A percentile compares a stretch with the other conserved stretches of the same genome.
phyloP scores from a whole-genome alignment of 1,139 yeast species.

The Nakaseomyces kungkrabaensis region DNA sequence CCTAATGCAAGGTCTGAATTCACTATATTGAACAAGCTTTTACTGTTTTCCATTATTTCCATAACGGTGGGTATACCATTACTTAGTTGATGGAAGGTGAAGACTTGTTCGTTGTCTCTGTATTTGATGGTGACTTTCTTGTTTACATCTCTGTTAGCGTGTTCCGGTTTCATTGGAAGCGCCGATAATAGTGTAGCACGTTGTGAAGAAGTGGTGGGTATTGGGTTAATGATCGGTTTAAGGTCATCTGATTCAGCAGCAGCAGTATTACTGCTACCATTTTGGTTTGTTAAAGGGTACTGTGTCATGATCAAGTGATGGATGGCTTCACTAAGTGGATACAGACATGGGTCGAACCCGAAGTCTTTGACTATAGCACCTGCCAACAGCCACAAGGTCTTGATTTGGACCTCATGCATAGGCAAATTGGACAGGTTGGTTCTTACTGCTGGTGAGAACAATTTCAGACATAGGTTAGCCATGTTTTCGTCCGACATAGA shows the following conservation, averaged over 20 bases:
- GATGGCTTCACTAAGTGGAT: conserved; percentile 54
- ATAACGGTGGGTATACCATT: conserved; percentile 28
- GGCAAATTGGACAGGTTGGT: conserved; percentile 16
- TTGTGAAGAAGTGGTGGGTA: conserved; percentile 4
- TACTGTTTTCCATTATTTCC: conserved; percentile 26
- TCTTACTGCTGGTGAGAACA: conserved; percentile 18
- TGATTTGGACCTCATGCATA: conserved; percentile 15
- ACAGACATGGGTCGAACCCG: conserved; percentile 58
- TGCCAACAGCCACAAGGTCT: conserved; percentile 41
- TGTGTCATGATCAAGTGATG: conserved; percentile 53
- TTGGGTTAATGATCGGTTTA: neutral
- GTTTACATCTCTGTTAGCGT: conserved; percentile 27
- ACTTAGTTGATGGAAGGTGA: conserved; percentile 27
- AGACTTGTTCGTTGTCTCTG: conserved; percentile 23
- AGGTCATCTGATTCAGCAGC: neutral
- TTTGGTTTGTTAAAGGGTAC: conserved; percentile 39
- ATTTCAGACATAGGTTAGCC: conserved; percentile 13
- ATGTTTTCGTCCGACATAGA: conserved; percentile 29
- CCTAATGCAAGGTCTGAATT: conserved; percentile 13
- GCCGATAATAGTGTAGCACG: conserved; percentile 20
- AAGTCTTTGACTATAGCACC: conserved; percentile 70
- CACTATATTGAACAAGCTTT: conserved; percentile 21
- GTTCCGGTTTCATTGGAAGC: conserved; percentile 27
- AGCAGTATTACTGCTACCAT: neutral
- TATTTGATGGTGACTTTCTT: conserved; percentile 25